Percentiles rank a stretch among this genome's conserved stretches.
Evolutionary conservation across 73 alveolate genomes (phyloP).

Genomic region (Tetrahymena borealis): DNA sequence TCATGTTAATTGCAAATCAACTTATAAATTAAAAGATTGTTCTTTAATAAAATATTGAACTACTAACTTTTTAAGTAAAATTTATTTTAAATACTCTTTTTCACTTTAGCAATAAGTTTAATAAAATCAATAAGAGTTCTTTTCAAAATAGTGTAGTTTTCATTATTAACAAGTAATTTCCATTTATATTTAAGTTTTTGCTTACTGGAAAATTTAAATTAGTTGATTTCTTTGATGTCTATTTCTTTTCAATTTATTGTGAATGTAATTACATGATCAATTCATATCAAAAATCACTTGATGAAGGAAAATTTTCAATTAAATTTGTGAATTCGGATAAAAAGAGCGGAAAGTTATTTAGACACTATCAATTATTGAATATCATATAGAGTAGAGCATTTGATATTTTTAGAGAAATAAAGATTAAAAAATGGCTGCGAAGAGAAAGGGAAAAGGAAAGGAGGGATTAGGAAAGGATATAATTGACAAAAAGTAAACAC

Average conservation of each 20-base stretch:
- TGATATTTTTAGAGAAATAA: not conserved
- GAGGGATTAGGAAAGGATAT: not conserved
- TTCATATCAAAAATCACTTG: not conserved
- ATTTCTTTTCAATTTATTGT: not conserved
- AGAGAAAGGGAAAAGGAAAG: not conserved
- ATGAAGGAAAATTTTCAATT: not conserved
- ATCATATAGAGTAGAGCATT: not conserved
- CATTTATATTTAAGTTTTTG: no score
- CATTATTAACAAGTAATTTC: no score
- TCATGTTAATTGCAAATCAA: no score
- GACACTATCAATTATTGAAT: not conserved
- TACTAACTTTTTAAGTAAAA: no score
- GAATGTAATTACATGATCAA: not conserved
- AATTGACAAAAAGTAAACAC: not conserved
- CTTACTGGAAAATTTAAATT: no score
- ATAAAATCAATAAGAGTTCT: no score
- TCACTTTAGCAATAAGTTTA: no score
- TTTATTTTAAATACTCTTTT: no score
- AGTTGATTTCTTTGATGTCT: not conserved
- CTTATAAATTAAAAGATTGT: no score
- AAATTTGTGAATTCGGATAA: not conserved
- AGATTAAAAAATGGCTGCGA: not conserved
- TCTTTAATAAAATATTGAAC: no score
- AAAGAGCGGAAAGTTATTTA: slow-evolving; percentile 1
- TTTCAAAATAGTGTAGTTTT: no score